Conservation (phyloP, 257 asterid genomes). For the Nicotiana tabacum region DNA sequence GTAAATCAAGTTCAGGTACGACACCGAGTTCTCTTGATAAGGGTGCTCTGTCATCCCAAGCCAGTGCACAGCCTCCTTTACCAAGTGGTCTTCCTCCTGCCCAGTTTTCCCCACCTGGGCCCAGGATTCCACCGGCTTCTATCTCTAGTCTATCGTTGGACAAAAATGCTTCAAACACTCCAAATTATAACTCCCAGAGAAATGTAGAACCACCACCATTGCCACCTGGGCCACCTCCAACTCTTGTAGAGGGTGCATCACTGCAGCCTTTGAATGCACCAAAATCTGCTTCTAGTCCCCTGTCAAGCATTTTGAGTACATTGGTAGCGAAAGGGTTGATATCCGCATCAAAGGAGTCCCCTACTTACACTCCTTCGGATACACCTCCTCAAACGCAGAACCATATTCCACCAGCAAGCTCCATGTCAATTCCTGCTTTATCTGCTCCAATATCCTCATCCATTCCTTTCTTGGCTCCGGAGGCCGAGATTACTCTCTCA, state of each 20-base stretch:
- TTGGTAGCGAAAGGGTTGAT: conserved; percentile 81
- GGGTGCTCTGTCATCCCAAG: conserved; percentile 23
- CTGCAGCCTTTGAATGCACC: conserved; percentile 27
- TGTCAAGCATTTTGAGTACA: conserved; percentile 78
- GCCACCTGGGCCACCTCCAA: conserved; percentile 26
- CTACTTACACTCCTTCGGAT: conserved; percentile 23
- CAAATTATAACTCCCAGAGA: conserved; percentile 24
- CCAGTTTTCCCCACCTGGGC: conserved; percentile 6
- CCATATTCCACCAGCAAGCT: conserved; percentile 27
- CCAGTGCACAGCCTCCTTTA: conserved; percentile 23
- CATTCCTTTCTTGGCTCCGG: conserved; percentile 28
- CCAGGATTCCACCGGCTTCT: conserved; percentile 5
- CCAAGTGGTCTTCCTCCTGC: conserved; percentile 24
- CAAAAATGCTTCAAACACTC: conserved; percentile 19
- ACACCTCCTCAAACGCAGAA: conserved; percentile 33
- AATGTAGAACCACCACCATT: conserved; percentile 33
- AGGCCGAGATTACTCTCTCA: conserved; percentile 25
- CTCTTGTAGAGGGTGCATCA: conserved; percentile 30
- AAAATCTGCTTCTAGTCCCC: conserved; percentile 50
- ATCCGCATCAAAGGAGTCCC: conserved; percentile 49
- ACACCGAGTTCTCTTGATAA: conserved; percentile 27
- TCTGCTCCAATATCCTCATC: conserved; percentile 33
- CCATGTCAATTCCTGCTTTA: conserved; percentile 31
- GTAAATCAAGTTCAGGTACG: conserved; percentile 16
- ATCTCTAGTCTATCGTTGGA: conserved; percentile 14